Percentiles rank a stretch among this genome's conserved stretches.
Evolutionary conservation across 2,329 filamentous ascomycete genomes (phyloP).

Genomic region (Fonsecaea pugnacius): DNA sequence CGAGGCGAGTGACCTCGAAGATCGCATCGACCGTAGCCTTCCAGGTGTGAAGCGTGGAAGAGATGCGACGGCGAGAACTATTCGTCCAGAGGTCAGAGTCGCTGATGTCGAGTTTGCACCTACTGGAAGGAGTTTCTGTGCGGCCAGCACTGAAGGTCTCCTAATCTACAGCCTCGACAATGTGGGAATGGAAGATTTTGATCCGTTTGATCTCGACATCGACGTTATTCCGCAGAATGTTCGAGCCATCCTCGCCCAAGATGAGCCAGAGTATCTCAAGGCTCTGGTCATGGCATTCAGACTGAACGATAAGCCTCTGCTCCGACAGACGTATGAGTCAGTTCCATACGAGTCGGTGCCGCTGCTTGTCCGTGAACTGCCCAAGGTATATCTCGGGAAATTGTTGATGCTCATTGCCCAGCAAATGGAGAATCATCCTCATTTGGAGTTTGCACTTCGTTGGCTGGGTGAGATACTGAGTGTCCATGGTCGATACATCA

Average conservation of each 20-base stretch:
- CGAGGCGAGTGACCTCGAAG: slow-evolving; percentile 86
- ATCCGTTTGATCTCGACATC: slow-evolving; percentile 94
- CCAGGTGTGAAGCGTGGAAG: slow-evolving; percentile 83
- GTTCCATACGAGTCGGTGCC: slow-evolving; percentile 75
- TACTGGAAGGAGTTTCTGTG: slow-evolving; percentile 87
- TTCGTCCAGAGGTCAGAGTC: slow-evolving; percentile 80
- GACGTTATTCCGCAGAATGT: slow-evolving; percentile 88
- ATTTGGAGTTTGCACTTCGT: slow-evolving; percentile 90
- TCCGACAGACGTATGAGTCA: slow-evolving; percentile 82
- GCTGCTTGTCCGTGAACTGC: slow-evolving; percentile 77
- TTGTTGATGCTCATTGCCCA: slow-evolving; percentile 85
- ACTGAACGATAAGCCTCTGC: slow-evolving; percentile 80
- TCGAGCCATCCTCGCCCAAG: slow-evolving; percentile 72
- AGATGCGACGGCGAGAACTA: slow-evolving; percentile 78
- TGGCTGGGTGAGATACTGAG: slow-evolving; percentile 86
- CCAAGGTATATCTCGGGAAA: slow-evolving; percentile 81
- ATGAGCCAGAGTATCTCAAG: slow-evolving; percentile 82
- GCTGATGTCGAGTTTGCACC: slow-evolving; percentile 85
- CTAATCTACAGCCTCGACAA: slow-evolving; percentile 91
- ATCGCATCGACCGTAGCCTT: slow-evolving; percentile 75
- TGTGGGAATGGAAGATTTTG: slow-evolving; percentile 71
- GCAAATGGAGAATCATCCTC: slow-evolving; percentile 85
- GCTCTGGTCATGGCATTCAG: slow-evolving; percentile 97
- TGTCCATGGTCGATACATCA: slow-evolving; percentile 82
- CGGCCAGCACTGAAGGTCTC: slow-evolving; percentile 90